Percentiles rank a stretch among this genome's conserved stretches.
These are phyloP conservation scores for Microbotryomycetes sp. DNA, from an alignment of 1,284 basidiomycete species.

Conservation along the genomic window DNA sequence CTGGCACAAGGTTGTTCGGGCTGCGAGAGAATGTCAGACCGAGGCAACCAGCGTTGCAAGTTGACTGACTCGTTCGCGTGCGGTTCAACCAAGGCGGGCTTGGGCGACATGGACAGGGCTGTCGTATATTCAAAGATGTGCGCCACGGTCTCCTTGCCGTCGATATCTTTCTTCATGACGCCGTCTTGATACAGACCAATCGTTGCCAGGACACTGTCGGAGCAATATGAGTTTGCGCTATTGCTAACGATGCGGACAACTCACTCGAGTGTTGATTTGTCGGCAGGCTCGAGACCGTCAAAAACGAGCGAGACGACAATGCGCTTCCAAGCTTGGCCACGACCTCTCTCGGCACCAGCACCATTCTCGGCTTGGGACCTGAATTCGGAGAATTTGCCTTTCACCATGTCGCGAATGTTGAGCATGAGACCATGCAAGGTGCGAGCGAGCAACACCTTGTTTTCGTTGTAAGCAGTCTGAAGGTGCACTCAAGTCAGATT, in stretches of 20 bases:
- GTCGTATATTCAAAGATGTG: conserved; percentile 73
- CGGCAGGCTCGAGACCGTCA: conserved; percentile 91
- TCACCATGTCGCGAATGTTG: conserved; percentile 97
- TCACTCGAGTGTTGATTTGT: conserved; percentile 85
- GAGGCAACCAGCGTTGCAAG: conserved; percentile 55
- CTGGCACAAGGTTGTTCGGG: conserved; percentile 82
- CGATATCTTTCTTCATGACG: conserved; percentile 84
- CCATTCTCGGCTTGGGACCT: conserved; percentile 55
- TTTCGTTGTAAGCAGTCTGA: conserved; percentile 66
- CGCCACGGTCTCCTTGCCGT: conserved; percentile 86
- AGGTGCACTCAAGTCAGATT: background rate
- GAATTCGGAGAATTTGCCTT: conserved; percentile 88
- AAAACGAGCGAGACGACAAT: conserved; percentile 80
- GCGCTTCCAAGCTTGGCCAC: conserved; percentile 73
- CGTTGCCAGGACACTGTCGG: conserved; percentile 46
- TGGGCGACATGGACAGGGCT: conserved; percentile 57
- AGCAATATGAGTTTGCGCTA: conserved; percentile 13
- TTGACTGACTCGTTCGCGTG: conserved; percentile 55
- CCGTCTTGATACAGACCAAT: conserved; percentile 52
- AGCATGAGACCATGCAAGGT: conserved; percentile 94
- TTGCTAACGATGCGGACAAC: background rate
- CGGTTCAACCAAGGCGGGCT: conserved; percentile 79
- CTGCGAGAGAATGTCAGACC: conserved; percentile 49
- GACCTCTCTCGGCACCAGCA: conserved; percentile 67
- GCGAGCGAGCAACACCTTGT: conserved; percentile 86